phyloP scores from a whole-genome alignment of 1,284 basidiomycete genomes.

The Malassezia slooffiae region DNA sequence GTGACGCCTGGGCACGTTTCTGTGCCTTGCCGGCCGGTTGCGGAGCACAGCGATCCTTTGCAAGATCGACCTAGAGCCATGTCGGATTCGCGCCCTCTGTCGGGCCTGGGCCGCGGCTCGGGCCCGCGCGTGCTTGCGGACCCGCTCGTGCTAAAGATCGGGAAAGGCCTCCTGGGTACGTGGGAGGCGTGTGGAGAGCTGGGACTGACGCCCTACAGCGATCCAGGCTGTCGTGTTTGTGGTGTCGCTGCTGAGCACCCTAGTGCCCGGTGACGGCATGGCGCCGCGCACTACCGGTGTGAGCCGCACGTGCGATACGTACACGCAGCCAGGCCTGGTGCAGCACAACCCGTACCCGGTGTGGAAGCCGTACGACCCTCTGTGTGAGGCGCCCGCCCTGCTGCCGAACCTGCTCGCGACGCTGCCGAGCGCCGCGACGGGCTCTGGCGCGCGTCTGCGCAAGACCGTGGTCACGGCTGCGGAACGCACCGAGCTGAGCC shows the following conservation, averaged over 20 bases:
- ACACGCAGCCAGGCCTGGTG: slow-evolving; percentile 5
- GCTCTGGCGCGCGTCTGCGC: slow-evolving; percentile 1
- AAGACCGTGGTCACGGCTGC: neutral
- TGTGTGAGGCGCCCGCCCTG: slow-evolving; percentile 4
- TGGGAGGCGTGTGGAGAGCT: too few species aligned
- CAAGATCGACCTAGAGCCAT: neutral
- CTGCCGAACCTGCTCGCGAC: slow-evolving; percentile 5
- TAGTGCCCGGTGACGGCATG: neutral
- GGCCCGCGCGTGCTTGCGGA: slow-evolving; percentile 1
- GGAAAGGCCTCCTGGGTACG: slow-evolving; percentile 5
- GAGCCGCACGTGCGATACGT: slow-evolving; percentile 4
- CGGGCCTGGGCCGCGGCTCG: slow-evolving; percentile 1
- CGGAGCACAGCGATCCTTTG: too few species aligned
- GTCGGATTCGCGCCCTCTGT: slow-evolving; percentile 8
- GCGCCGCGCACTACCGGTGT: neutral
- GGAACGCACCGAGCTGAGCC: slow-evolving; percentile 1
- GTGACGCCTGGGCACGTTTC: too few species aligned
- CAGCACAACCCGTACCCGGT: slow-evolving; percentile 10
- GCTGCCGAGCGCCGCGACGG: slow-evolving; percentile 1
- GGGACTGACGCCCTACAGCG: neutral
- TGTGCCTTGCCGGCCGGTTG: too few species aligned
- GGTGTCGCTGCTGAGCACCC: slow-evolving; percentile 4
- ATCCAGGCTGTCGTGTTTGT: slow-evolving; percentile 7
- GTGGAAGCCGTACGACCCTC: slow-evolving; percentile 9
- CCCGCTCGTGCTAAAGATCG: slow-evolving; percentile 6